Evolutionary conservation across 768 basidiomycete species (phyloP), one percentile per base, ranked within the genome.

Genomic region (Lactarius quietus): DNA sequence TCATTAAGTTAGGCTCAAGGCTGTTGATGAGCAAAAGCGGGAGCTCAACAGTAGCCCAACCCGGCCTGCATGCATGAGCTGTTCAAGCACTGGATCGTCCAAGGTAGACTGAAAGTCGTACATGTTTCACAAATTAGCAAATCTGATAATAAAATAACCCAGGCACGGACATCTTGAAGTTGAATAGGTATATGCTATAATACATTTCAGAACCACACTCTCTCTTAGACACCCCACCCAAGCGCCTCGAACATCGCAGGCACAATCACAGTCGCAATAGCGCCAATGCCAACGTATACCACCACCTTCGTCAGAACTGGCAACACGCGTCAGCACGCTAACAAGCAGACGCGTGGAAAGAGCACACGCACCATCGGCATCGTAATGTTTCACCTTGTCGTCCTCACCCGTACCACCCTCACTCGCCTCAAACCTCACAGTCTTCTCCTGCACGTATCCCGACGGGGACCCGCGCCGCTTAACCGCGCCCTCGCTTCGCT

Each of bases 271-370:
- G 78, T 75, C 2, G 87, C 84, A 14, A 95, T 72, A 15, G 89
- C 75, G 0, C 84, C 93, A 65, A 98, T 96, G 0, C 95, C 95
- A 58, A 84, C 82, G 73, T 98, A 96, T 6, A 95, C 94, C 52
- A 93, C 85, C 15, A 95, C 86, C 78, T 95, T 95, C 31, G 93
- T 95, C 67, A 95, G 75, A 9, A 95, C 93, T 93, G 43, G 23
- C 39, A n/a, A 35, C 1, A 23, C 35, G 28, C 29, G 35, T 36
- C 66, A 35, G 72, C 62, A 48, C 7, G 28, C 9, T 26, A n/a
- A 56, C 35, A 33, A n/a, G n/a, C 39, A 72, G 59, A 0, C n/a
- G 58, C n/a, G 14, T 38, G 54, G n/a, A 56, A 26, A 56, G 62
- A 57, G 52, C 31, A 51, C 41, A 78, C 85, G 68, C 62, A 92